Percentiles rank a stretch among this genome's conserved stretches.
These are phyloP conservation scores for Skeletonema potamos DNA, from an alignment of 108 stramenopile species.

Conservation along the genomic window DNA sequence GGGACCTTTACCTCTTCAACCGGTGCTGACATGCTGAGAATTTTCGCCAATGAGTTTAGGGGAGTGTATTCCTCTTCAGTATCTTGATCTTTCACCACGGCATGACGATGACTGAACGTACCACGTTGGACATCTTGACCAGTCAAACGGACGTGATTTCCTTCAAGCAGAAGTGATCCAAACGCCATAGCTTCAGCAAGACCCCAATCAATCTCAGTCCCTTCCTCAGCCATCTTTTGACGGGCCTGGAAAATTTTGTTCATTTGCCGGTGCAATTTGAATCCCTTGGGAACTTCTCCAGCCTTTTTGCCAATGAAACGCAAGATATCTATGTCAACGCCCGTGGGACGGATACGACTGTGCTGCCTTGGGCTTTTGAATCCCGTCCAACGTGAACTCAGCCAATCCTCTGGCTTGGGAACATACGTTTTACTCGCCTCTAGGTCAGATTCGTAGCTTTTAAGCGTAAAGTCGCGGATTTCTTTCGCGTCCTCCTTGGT, in stretches of 20 bases:
- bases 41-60: slow-evolving; percentile 86
- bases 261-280: slow-evolving; percentile 94
- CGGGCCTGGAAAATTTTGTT: slow-evolving; percentile 88
- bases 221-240: slow-evolving; percentile 77
- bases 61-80: slow-evolving; percentile 91
- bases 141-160: slow-evolving; percentile 96
- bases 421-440: slow-evolving; percentile 90
- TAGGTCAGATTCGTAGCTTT: slow-evolving; percentile 88
- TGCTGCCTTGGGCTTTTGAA: slow-evolving; percentile 93
- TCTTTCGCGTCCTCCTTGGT: slow-evolving; percentile 85
- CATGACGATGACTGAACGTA: slow-evolving; percentile 96
- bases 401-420: slow-evolving; percentile 86
- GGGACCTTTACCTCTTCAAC: slow-evolving; percentile 70
- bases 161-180: slow-evolving; percentile 94
- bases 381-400: slow-evolving; percentile 90
- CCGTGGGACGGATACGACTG: slow-evolving; percentile 88
- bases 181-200: slow-evolving; percentile 99
- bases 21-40: slow-evolving; percentile 79
- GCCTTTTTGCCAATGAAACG: slow-evolving; percentile 78
- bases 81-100: slow-evolving; percentile 95
- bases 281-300: slow-evolving; percentile 85
- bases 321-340: slow-evolving; percentile 87
- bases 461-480: slow-evolving; percentile 79
- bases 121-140: slow-evolving; percentile 99
- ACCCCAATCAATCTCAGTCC: slow-evolving; percentile 97